Conservation (phyloP, 179 eudicot species). For the Dionaea muscipula region DNA sequence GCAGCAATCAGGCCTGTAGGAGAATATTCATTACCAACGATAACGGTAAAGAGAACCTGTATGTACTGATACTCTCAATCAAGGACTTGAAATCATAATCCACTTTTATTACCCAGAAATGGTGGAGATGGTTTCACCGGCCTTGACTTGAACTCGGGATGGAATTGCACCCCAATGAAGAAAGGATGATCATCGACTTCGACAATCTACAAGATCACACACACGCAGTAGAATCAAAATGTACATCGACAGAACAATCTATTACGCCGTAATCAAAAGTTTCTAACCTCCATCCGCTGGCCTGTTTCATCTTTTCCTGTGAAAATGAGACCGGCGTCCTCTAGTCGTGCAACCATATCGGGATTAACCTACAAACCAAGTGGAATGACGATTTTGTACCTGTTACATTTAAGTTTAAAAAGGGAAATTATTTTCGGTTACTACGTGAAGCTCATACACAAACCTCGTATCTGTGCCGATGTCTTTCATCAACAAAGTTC, state of each 20-base stretch:
- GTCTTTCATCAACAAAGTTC: slow-evolving; percentile 80
- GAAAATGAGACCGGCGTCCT: slow-evolving; percentile 61
- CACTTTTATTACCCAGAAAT: slow-evolving; percentile 47
- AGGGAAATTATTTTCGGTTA: too few species aligned
- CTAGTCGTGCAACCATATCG: slow-evolving; percentile 51
- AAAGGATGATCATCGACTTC: slow-evolving; percentile 73
- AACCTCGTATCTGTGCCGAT: slow-evolving; percentile 99
- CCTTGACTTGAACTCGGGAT: slow-evolving; percentile 92
- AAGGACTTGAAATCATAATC: background rate
- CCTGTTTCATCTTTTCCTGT: slow-evolving; percentile 85
- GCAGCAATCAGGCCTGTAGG: slow-evolving; percentile 78
- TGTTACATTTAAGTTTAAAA: too few species aligned
- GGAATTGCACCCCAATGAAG: slow-evolving; percentile 86
- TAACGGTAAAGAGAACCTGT: background rate
- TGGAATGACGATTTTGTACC: background rate
- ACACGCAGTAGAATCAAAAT: too few species aligned
- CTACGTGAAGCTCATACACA: background rate
- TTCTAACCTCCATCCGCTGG: slow-evolving; percentile 72
- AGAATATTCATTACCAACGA: background rate
- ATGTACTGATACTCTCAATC: background rate
- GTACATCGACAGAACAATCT: too few species aligned
- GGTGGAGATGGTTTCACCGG: slow-evolving; percentile 89
- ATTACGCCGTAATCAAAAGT: too few species aligned
- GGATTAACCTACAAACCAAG: slow-evolving; percentile 57
- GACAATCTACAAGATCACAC: slow-evolving; percentile 39